Conservation (phyloP, 768 basidiomycete species). For the Pisolithus tinctorius region DNA sequence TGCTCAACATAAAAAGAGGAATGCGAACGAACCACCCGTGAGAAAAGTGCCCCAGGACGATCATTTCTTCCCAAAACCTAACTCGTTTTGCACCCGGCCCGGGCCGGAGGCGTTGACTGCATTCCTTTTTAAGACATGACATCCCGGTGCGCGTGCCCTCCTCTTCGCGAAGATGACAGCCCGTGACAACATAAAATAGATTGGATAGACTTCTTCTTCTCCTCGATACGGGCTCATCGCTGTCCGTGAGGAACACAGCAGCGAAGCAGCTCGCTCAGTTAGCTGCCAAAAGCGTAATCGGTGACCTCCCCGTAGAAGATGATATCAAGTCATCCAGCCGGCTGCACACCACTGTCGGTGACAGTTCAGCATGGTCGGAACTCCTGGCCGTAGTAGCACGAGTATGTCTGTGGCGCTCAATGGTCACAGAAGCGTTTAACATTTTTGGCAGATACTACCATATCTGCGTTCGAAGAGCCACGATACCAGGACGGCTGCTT, state of each 20-base stretch:
- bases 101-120: conserved; percentile 46
- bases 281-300: conserved; percentile 77
- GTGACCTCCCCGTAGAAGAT: conserved; percentile 76
- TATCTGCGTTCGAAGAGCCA: conserved; percentile 87
- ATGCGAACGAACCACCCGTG: conserved; percentile 34
- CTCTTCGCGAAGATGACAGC: neutral
- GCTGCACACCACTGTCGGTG: conserved; percentile 51
- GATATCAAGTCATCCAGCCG: conserved; percentile 57
- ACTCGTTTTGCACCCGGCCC: conserved; percentile 31
- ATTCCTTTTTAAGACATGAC: conserved; percentile 60
- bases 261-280: conserved; percentile 94
- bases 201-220: conserved; percentile 95
- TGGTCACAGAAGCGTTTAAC: neutral
- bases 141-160: conserved; percentile 48
- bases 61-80: conserved; percentile 37
- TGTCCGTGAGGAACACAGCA: conserved; percentile 87
- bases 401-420: conserved; percentile 36
- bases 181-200: conserved; percentile 34
- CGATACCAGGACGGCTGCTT: conserved; percentile 87
- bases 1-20: conserved; percentile 59
- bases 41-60: conserved; percentile 46
- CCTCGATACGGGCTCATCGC: conserved; percentile 90
- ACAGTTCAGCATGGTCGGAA: conserved; percentile 83
- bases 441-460: conserved; percentile 65
- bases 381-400: conserved; percentile 86